Evolutionary conservation across 495 filamentous ascomycete genomes (phyloP).

Genomic region (Copromyces sp.): DNA sequence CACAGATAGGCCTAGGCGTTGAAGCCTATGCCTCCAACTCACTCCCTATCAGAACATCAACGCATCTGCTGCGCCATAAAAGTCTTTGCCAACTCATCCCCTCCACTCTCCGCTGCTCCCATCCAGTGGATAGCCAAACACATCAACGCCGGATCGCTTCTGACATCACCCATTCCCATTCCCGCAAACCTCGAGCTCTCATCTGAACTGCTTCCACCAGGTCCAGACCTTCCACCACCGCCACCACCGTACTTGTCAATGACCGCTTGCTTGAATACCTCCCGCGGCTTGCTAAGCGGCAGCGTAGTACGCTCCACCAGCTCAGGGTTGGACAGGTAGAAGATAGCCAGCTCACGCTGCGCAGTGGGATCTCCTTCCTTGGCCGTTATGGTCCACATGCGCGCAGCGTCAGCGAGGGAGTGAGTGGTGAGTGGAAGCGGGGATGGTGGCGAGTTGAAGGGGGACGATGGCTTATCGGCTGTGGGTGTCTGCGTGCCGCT

Average conservation of each 20-base stretch:
- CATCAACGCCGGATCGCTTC: constrained; percentile 82
- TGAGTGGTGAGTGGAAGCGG: constrained; percentile 40
- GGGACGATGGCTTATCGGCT: constrained; percentile 11
- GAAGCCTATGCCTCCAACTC: background rate
- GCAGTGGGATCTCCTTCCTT: constrained; percentile 88
- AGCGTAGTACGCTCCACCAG: constrained; percentile 74
- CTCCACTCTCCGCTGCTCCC: constrained; percentile 78
- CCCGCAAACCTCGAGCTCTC: constrained; percentile 7
- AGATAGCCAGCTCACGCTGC: constrained; percentile 88
- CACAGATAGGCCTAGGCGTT: background rate
- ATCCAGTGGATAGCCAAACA: constrained; percentile 98
- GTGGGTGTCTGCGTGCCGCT: constrained; percentile 8
- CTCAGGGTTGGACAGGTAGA: constrained; percentile 89
- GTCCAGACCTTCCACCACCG: constrained; percentile 19
- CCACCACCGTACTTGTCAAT: constrained; percentile 59
- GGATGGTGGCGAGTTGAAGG: constrained; percentile 22
- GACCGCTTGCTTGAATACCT: constrained; percentile 85
- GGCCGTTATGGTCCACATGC: constrained; percentile 89
- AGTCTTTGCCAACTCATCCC: constrained; percentile 77
- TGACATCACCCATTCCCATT: constrained; percentile 40
- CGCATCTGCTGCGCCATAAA: constrained; percentile 59
- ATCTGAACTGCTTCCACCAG: constrained; percentile 8
- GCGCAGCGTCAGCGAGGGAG: constrained; percentile 73
- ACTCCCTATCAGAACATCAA: constrained; percentile 2
- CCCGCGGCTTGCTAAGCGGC: constrained; percentile 72